These are phyloP conservation scores for Teunomyces funiuensis DNA, from an alignment of 805 yeast species.

Conservation along the genomic window DNA sequence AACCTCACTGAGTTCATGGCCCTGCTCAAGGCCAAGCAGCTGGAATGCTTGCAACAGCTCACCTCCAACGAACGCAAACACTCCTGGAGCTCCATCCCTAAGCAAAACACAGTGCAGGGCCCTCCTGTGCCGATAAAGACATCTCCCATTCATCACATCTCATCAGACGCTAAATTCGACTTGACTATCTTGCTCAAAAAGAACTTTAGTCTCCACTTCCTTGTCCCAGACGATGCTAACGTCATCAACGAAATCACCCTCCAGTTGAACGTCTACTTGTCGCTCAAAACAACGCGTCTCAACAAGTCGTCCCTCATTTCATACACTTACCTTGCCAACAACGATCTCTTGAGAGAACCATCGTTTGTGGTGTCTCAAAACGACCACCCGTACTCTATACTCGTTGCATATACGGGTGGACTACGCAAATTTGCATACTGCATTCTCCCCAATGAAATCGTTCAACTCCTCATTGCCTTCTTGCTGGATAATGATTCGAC, in stretches of 20 bases:
- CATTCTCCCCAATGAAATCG: constrained; percentile 31
- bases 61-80: background rate
- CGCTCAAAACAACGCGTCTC: constrained; percentile 19
- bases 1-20: constrained; percentile 51
- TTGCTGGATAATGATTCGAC: constrained; percentile 15
- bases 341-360: constrained; percentile 18
- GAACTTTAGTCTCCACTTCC: constrained; percentile 33
- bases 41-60: background rate
- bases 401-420: constrained; percentile 41
- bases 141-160: constrained; percentile 1
- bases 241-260: constrained; percentile 33
- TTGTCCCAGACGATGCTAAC: constrained; percentile 35
- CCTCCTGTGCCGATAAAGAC: background rate
- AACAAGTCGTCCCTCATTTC: constrained; percentile 17
- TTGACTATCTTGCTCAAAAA: constrained; percentile 32
- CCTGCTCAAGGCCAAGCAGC: constrained; percentile 12
- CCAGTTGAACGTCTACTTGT: constrained; percentile 35
- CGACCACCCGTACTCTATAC: constrained; percentile 25
- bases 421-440: constrained; percentile 41
- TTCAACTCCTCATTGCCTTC: constrained; percentile 21
- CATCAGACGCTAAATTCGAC: constrained; percentile 28
- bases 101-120: background rate
- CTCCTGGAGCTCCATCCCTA: background rate
- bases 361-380: constrained; percentile 31
- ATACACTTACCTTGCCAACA: constrained; percentile 23